Evolutionary conservation across 306 rosid genomes (phyloP), one percentile per base, ranked within the genome.

Genomic region (Morella rubra): DNA sequence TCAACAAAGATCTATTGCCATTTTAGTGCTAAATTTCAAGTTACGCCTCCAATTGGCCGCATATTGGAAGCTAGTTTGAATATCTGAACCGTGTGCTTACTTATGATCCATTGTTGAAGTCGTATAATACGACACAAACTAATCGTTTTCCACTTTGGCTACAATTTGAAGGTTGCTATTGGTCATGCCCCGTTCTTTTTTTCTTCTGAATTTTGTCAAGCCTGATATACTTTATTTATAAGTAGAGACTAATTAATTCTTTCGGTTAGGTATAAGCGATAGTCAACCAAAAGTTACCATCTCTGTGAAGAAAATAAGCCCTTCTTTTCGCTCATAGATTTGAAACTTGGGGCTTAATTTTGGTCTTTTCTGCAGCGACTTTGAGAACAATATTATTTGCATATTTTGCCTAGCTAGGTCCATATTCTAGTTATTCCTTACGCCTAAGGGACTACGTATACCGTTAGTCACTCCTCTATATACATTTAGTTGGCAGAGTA

Each of bases 201-300:
- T 5, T 11, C n/a, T 8, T 2, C 5, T 9, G 42, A 60, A 27
- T 60, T 60, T 24, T 4, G 44, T 46, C 50, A 41, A 42, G 13
- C 20, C n/a, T 13, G 5, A 6, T 52, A 32, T 62, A 4, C 41
- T 12, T 2, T 53, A 51, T 7, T 3, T 10, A 16, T 69, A 22
- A 27, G 37, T 49, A 65, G 18, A 53, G 27, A 24, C 6, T 52
- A 5, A 7, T 19, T 13, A 52, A 5, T 69, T 77, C 37, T 6
- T 8, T 24, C 41, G 37, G 46, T 73, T 79, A 52, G 82, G 73
- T 62, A 53, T 24, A 24, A 64, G 67, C 56, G 47, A 72, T 16
- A 42, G 73, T 51, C 46, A 60, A 37, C 11, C 20, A 13, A 15
- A 55, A 61, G 73, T 14, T 42, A 64, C 22, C 76, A n/a, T 50